phyloP scores from a whole-genome alignment of 306 rosid species.

The Cyclanthera cordifolia region DNA sequence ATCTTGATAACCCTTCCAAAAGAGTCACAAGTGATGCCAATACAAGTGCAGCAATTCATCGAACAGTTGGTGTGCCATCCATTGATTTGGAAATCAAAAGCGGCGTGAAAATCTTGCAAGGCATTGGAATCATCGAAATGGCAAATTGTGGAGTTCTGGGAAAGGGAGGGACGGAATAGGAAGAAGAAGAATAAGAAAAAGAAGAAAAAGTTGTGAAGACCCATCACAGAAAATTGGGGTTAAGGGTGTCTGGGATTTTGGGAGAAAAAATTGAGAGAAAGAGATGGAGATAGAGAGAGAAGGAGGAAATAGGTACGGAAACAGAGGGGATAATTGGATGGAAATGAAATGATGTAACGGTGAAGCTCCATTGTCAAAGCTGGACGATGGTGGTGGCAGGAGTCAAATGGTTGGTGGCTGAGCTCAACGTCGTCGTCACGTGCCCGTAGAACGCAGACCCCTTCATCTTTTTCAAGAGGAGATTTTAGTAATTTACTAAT shows the following conservation, averaged over 20 bases:
- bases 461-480: too few relatives aligned
- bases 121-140: conserved; percentile 16
- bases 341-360: not conserved
- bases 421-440: not conserved
- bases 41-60: conserved; percentile 22
- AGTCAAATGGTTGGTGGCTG: conserved; percentile 9
- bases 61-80: conserved; percentile 18
- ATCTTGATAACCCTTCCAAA: conserved; percentile 15
- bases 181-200: not conserved
- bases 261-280: not conserved
- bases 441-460: not conserved
- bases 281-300: not conserved
- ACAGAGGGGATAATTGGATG: not conserved
- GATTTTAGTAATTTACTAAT: too few relatives aligned
- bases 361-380: conserved; percentile 6
- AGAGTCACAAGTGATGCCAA: conserved; percentile 20
- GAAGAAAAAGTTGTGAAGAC: not conserved
- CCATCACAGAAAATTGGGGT: not conserved
- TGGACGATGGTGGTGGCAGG: conserved; percentile 2
- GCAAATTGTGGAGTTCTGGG: conserved; percentile 24
- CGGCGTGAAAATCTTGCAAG: conserved; percentile 17
- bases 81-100: not conserved
- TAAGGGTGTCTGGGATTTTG: not conserved
- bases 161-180: not conserved
- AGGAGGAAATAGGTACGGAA: not conserved